Conservation (phyloP, 192 early-diverging fungal species). For the Chytriomyces hyalinus region DNA sequence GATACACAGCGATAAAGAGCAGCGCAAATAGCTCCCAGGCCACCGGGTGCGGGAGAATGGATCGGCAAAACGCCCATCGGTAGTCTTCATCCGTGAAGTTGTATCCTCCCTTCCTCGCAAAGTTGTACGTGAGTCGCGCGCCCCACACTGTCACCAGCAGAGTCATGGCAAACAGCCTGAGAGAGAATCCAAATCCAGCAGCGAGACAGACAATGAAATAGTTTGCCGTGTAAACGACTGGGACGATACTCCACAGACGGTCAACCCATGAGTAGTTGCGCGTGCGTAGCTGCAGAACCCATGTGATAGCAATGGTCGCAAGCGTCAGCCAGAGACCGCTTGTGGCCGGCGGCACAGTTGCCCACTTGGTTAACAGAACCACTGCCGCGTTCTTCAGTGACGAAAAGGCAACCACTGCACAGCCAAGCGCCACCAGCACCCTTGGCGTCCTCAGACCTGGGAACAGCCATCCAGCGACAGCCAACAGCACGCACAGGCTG, state of each 20-base stretch:
- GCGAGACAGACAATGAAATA: conserved; percentile 43
- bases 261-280: conserved; percentile 61
- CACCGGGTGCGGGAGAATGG: conserved; percentile 38
- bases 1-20: conserved; percentile 75
- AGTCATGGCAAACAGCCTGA: conserved; percentile 48
- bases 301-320: not conserved
- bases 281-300: not conserved
- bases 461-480: not conserved
- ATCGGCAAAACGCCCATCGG: conserved; percentile 63
- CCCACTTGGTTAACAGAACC: not conserved
- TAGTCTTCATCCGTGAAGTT: conserved; percentile 57
- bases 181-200: conserved; percentile 35
- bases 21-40: conserved; percentile 72
- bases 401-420: not conserved
- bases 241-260: conserved; percentile 77
- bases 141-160: conserved; percentile 72
- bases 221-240: conserved; percentile 64
- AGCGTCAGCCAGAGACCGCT: not conserved
- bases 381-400: not conserved
- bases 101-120: conserved; percentile 61
- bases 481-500: not conserved
- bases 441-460: not conserved
- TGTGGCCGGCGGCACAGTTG: conserved; percentile 11
- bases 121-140: conserved; percentile 77
- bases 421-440: not conserved